Evolutionary conservation across 2,329 filamentous ascomycete species (phyloP), one percentile per base, ranked within the genome.

Genomic region (Neopestalotiopsis sp.): DNA sequence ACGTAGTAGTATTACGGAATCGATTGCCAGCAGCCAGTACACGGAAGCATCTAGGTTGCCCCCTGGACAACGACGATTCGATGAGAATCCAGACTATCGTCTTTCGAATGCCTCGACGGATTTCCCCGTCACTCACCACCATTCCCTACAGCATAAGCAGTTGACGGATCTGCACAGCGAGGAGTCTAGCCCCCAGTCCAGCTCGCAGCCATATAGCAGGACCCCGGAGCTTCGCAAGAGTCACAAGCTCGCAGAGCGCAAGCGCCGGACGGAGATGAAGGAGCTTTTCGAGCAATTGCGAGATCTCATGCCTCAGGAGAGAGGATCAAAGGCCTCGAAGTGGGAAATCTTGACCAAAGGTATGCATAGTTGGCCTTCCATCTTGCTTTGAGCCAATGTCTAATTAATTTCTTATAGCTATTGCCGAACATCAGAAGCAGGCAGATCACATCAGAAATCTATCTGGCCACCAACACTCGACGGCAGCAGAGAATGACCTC

Each of bases 341-440:
- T 97, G 93, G 93, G 93, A 97, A 75, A 94, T 95, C 63, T 78
- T 97, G 17, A 94, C 92, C 2, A 95, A 95, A 85, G 92, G 93
- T 95, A 82, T 71, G 86, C 78, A n/a, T 12, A 40, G 40, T 4
- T 38, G 58, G 24, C 58, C 67, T 49, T 24, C 57, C 34, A 38
- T n/a, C 5, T 34, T 67, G 24, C 56, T 30, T 69, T 45, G 7
- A 5, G 66, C 45, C 67, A 72, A 61, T 71, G 71, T 67, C 71
- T 78, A 32, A 79, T 62, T 28, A 59, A 2, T 34, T 0, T 20
- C 42, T 10, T 3, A 38, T 70, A 90, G 89, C 89, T 20, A 91
- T 91, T 69, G 82, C 86, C 28, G 89, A 91, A 73, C 88, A 91
- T 72, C 85, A 89, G 73, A 83, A 86, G 61, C 87, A 88, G 68